Evolutionary conservation across 2,329 filamentous ascomycete species (phyloP), one percentile per base, ranked within the genome.

Genomic region (Pyrenochaeta sp.): DNA sequence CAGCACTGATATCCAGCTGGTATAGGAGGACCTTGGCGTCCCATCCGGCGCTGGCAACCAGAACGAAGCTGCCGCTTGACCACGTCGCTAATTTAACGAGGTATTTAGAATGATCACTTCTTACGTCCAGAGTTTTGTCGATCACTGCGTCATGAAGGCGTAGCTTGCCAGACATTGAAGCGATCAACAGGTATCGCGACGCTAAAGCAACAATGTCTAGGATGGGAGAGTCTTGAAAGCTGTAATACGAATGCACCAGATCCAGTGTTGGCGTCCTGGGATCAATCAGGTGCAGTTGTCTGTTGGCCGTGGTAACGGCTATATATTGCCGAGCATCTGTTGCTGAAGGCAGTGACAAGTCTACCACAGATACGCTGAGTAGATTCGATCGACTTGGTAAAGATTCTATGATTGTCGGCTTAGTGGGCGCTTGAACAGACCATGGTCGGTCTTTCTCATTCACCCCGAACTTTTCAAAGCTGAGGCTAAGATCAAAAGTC

Each of bases 31-130:
- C 74, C 62, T 83, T 86, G 28, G 81, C 77, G 67, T 89, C 86
- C 86, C 86, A 89, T 24, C 85, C 86, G 3, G 86, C 86, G 12
- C 84, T 88, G 5, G 85, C 86, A 52, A 87, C 63, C 34, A 68
- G 62, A 22, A 61, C 54, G 9, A 66, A 66, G 12, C 68, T 66
- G 3, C 75, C 64, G n/a, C 78, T 72, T 49, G 77, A 69, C 56
- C 74, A 74, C 2, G 72, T 72, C 27, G 80, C 74, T 2, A 86
- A 75, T 61, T 85, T 84, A 52, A 88, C 84, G 7, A 83, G 78
- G 70, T 87, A 89, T 66, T 88, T 89, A 24, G 75, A 69, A 64
- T 89, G 86, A 61, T 88, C 86, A 54, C 80, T 83, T 45, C 86
- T 79, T 56, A 78, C 78, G 28, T 83, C 81, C 15, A 85, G 56